Percentiles rank a stretch among this genome's conserved stretches.
phyloP scores from a whole-genome alignment of 441 rosid genomes.

The Pelargonium myrrhifolium region DNA sequence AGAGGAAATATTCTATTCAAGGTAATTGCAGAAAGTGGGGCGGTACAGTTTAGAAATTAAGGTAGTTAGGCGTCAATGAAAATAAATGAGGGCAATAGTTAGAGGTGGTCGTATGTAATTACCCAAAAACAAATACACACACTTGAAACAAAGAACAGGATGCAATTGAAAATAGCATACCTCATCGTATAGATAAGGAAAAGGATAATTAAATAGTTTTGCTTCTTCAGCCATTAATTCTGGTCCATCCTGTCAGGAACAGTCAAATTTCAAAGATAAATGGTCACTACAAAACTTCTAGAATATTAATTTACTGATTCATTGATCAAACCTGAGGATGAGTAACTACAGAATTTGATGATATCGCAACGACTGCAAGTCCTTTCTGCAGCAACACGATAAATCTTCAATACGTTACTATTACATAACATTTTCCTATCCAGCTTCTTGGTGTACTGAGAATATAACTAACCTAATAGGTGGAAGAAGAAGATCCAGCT shows the following conservation, averaged over 20 bases:
- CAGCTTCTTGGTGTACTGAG: too few relatives aligned
- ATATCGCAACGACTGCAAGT: constrained; percentile 83
- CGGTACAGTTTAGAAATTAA: too few relatives aligned
- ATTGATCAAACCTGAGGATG: constrained; percentile 69
- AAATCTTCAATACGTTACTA: constrained; percentile 2
- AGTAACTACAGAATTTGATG: constrained; percentile 68
- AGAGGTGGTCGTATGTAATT: too few relatives aligned
- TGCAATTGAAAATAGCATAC: constrained; percentile 26
- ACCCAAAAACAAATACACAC: constrained; percentile 2
- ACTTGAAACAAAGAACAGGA: background rate
- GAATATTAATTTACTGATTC: constrained; percentile 24
- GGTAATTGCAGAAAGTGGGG: too few relatives aligned
- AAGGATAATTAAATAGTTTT: constrained; percentile 52
- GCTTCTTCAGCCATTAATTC: constrained; percentile 88
- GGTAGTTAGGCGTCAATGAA: too few relatives aligned
- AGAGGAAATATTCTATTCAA: too few relatives aligned
- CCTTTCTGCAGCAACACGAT: constrained; percentile 51
- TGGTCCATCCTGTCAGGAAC: constrained; percentile 74
- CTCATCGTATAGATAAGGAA: constrained; percentile 84
- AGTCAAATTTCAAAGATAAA: constrained; percentile 22
- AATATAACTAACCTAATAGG: too few relatives aligned
- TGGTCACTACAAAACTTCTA: constrained; percentile 22
- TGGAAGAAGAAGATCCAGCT: constrained; percentile 15
- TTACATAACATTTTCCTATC: too few relatives aligned
- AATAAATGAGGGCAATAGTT: too few relatives aligned